Conservation (phyloP, 768 basidiomycete species). For the Gymnopilus junonius region DNA sequence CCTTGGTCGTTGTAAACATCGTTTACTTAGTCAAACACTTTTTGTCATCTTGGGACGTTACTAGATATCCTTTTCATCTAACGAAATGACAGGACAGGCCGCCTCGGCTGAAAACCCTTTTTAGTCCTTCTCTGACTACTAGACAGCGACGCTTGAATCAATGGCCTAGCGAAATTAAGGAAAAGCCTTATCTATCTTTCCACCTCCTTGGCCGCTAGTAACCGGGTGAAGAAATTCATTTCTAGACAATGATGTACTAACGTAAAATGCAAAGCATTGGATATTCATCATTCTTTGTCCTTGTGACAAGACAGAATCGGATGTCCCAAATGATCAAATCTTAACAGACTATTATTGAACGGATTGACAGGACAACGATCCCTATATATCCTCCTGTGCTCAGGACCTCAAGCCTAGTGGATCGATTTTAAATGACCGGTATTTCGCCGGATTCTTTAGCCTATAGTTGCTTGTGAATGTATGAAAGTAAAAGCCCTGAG, state of each 20-base stretch:
- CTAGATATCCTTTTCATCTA: not conserved
- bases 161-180: not conserved
- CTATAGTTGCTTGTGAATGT: no score
- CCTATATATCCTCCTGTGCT: no score
- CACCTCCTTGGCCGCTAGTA: not conserved
- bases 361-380: no score
- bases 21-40: not conserved
- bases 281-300: not conserved
- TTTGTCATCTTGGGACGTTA: not conserved
- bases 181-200: not conserved
- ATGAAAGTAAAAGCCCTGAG: no score
- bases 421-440: no score
- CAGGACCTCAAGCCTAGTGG: no score
- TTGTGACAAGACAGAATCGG: not conserved
- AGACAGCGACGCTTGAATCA: no score
- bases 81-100: not conserved
- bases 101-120: not conserved
- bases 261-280: not conserved
- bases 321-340: not conserved
- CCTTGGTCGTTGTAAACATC: not conserved
- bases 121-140: not conserved
- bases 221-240: not conserved
- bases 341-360: not conserved
- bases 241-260: not conserved
- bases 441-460: no score